Evolutionary conservation across 306 rosid genomes (phyloP), one percentile per base, ranked within the genome.

Genomic region (Herpetospermum pedunculosum): DNA sequence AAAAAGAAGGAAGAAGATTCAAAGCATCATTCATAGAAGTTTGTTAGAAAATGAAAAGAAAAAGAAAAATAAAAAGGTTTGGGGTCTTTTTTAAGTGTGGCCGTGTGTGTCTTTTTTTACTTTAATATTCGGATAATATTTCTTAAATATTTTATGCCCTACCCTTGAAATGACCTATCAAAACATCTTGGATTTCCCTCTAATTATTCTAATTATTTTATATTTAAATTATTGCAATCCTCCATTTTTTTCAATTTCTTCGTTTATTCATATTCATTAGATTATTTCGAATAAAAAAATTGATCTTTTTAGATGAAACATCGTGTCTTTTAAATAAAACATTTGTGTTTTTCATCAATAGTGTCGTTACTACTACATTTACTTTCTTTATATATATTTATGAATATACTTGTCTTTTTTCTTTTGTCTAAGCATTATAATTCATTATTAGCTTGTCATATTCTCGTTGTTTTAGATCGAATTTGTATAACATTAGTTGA

Each of bases 61-160:
- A 12, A 57, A 26, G 2, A 2, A 28, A 57, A 26, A 11, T 1
- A 13, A 28, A 14, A 47, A 47, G 9, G 44, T 25, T 54, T n/a
- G 63, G 21, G 28, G 21, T 2, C 21, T 63, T 35, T 35, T 60
- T 19, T 32, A 18, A 18, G 70, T 38, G 72, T 64, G 72, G 19
- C 50, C 30, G 23, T 37, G 72, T 29, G 70, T 67, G 72, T 41
- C 19, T 67, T 37, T 67, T 67, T 62, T 67, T 41, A 41, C 73
- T 67, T 10, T 37, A 67, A 67, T 44, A 67, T 67, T 67, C 37
- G 34, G 35, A 67, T 67, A 67, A 67, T 67, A n/a, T 67, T 41
- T 67, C 21, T 67, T 41, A 40, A 67, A 67, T 67, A 67, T 67
- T 67, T 67, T 13, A 28, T 67, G 73, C 35, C 73, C 73, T 67